A percentile compares a stretch with the other conserved stretches of the same genome.
Conservation (phyloP, 768 basidiomycete genomes). For the Boletellus emodensis region DNA sequence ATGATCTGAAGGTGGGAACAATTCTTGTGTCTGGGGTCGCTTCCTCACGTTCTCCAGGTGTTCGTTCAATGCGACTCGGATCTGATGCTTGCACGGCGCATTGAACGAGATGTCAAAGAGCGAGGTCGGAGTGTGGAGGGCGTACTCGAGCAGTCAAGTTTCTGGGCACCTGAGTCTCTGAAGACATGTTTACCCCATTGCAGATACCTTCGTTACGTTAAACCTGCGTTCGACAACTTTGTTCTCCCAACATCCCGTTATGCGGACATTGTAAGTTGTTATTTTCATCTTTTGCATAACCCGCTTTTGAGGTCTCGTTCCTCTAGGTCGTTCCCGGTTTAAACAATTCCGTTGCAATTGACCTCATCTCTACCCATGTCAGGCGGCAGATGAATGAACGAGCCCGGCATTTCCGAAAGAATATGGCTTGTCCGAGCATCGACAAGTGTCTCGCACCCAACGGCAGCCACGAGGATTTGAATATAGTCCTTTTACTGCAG, state of each 20-base stretch:
- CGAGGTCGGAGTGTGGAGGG: slow-evolving; percentile 83
- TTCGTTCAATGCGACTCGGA: slow-evolving; percentile 95
- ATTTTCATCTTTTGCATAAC: background rate
- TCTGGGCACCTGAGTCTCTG: background rate
- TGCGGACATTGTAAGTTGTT: slow-evolving; percentile 76
- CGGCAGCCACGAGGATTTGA: slow-evolving; percentile 40
- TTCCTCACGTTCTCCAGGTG: slow-evolving; percentile 40
- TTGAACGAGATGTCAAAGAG: slow-evolving; percentile 83
- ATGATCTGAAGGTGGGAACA: slow-evolving; percentile 81
- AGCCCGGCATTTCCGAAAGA: slow-evolving; percentile 64
- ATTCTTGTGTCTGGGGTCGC: background rate
- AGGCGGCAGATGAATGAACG: slow-evolving; percentile 80
- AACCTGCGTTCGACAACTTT: slow-evolving; percentile 91
- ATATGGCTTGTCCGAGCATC: slow-evolving; percentile 54
- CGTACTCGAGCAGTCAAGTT: slow-evolving; percentile 77
- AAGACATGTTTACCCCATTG: slow-evolving; percentile 2
- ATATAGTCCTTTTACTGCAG: slow-evolving; percentile 65
- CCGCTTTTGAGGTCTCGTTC: background rate
- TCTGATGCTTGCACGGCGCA: slow-evolving; percentile 92
- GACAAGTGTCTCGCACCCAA: slow-evolving; percentile 37
- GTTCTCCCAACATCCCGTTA: slow-evolving; percentile 81
- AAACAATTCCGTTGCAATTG: slow-evolving; percentile 87
- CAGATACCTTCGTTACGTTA: slow-evolving; percentile 92
- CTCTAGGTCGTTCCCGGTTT: slow-evolving; percentile 93
- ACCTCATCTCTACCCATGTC: slow-evolving; percentile 89